Base-by-base conservation (phyloP, 2,329 filamentous ascomycete species). In the Parastagonospora avenae region DNA sequence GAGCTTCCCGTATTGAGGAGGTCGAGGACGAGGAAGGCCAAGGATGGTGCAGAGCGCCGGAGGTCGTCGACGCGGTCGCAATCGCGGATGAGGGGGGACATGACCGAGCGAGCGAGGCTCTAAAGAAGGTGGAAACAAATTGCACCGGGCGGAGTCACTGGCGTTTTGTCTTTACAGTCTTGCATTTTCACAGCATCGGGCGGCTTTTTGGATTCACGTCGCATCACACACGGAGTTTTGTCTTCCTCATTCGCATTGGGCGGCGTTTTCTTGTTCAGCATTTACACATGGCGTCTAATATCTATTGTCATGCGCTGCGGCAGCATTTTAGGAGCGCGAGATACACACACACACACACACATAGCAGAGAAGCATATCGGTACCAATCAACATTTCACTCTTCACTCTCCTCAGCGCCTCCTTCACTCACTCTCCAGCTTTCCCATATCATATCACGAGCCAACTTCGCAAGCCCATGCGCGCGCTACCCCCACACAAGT, bases 41-140 rank as follows among this genome's bases (percentile, higher is more conserved):
- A 72, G 59, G 68, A 72, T 55, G 63, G 67, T 53, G 61, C 57
- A 19, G 69, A 71, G 42, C 68, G 64, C 57, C 68, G 70, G 46
- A 70, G 68, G 59, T 72, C 68, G 29, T 65, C 60, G 44, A 66
- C 63, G 14, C 58, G 58, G 24, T 69, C 66, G 31, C 63, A 62
- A 39, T 65, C 64, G 48, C 60, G 61, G 51, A 62, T 59, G 40
- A 62, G 65, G 39, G 44, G 47, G n/a, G 65, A 70, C 30, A 53
- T 66, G 19, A 42, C 52, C 7, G 67, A 71, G 50, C 66, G 61
- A 48, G 67, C 70, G n/a, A 70, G 58, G 50, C 55, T 71, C 55
- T 71, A 43, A 59, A 37, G 44, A 39, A 44, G 33, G 12, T 12
- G n/a, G 12, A 30, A 36, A 16, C 35, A 37, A 16, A 37, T 51